Percentiles rank a stretch among this genome's conserved stretches.
phyloP scores from a whole-genome alignment of 345 rosid genomes.

The Salix purpurea region DNA sequence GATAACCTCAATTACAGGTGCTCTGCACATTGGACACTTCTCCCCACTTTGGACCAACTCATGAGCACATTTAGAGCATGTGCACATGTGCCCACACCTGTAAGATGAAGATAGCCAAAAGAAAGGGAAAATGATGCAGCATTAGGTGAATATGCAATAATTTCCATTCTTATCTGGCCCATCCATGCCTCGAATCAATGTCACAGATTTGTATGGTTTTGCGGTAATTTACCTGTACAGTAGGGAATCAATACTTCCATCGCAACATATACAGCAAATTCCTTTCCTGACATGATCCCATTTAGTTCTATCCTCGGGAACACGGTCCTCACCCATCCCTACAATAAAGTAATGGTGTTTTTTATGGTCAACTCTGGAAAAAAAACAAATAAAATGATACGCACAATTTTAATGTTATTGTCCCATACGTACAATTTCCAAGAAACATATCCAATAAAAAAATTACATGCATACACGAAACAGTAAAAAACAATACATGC shows the following conservation, averaged over 20 bases:
- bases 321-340: conserved; percentile 42
- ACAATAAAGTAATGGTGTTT: conserved; percentile 13
- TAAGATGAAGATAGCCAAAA: not conserved
- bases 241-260: conserved; percentile 66
- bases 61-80: conserved; percentile 79
- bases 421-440: not conserved
- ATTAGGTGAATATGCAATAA: not conserved
- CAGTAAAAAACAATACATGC: too few relatives aligned
- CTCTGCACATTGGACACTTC: conserved; percentile 94
- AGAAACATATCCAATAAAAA: not conserved
- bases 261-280: conserved; percentile 68
- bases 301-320: conserved; percentile 43
- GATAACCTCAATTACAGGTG: conserved; percentile 82
- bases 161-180: not conserved
- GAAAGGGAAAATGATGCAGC: not conserved
- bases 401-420: not conserved
- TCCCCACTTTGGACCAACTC: conserved; percentile 61
- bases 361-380: not conserved
- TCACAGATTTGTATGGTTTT: not conserved
- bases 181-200: not conserved
- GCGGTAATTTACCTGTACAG: conserved; percentile 61
- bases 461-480: not conserved
- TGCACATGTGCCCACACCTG: conserved; percentile 99
- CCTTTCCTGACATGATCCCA: conserved; percentile 87
- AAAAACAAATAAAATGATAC: not conserved